phyloP scores from a whole-genome alignment of 495 filamentous ascomycete genomes.

The Talaromyces nanjingensis region DNA sequence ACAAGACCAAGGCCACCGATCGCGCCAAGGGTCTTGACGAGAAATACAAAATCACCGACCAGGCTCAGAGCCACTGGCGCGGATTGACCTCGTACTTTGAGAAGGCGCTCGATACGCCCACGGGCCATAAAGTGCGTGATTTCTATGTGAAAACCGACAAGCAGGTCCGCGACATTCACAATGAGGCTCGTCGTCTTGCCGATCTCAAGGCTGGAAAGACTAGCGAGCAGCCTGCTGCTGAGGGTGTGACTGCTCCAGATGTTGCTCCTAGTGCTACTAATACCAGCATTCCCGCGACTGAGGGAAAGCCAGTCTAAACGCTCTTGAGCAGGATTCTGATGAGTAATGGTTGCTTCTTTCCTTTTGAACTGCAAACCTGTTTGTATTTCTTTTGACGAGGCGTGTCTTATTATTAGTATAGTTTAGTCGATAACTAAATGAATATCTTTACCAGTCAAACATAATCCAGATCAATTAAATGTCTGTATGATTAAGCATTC shows the following conservation, averaged over 20 bases:
- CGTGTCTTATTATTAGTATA: neutral
- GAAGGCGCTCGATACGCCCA: conserved; percentile 77
- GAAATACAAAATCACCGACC: conserved; percentile 64
- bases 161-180: conserved; percentile 88
- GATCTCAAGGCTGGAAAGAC: conserved; percentile 71
- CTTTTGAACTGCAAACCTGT: conserved; percentile 1
- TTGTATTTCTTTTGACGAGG: neutral
- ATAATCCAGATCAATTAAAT: too few relatives aligned
- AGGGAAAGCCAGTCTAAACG: neutral
- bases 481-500: neutral
- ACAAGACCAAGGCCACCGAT: conserved; percentile 72
- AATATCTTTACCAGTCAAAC: neutral
- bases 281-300: conserved; percentile 9
- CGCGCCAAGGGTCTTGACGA: conserved; percentile 69
- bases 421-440: neutral
- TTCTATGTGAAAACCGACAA: conserved; percentile 79
- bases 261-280: conserved; percentile 19
- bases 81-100: conserved; percentile 82
- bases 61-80: conserved; percentile 55
- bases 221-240: conserved; percentile 11
- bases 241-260: conserved; percentile 14
- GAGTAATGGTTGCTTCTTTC: conserved; percentile 7
- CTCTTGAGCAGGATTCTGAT: neutral
- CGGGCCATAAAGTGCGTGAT: conserved; percentile 72
- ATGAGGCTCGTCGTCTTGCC: conserved; percentile 78